These are phyloP conservation scores for Populus hybrid DNA, from an alignment of 441 rosid species.

Conservation along the genomic window DNA sequence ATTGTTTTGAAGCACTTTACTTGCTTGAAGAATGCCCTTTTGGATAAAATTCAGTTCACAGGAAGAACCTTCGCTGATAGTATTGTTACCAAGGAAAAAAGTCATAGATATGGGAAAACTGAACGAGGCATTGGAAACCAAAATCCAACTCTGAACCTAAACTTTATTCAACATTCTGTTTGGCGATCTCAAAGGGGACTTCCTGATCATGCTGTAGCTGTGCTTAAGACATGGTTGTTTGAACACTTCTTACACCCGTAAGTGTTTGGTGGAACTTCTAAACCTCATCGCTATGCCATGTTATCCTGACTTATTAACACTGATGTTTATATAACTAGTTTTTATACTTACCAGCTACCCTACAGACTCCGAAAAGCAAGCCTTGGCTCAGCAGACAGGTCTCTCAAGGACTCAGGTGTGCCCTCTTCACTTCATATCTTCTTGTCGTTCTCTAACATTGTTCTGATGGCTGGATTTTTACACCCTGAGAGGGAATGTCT, in stretches of 20 bases:
- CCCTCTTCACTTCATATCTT: neutral
- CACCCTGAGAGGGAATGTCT: neutral
- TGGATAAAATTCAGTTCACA: slow-evolving; percentile 35
- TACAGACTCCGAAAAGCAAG: slow-evolving; percentile 54
- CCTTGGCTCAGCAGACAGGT: slow-evolving; percentile 58
- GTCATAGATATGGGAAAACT: slow-evolving; percentile 4
- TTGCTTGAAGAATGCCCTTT: slow-evolving; percentile 42
- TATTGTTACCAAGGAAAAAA: neutral
- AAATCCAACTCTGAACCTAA: slow-evolving; percentile 18
- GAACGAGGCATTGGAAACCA: slow-evolving; percentile 18
- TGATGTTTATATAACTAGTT: neutral
- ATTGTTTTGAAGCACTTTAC: slow-evolving; percentile 38
- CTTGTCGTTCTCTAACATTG: neutral
- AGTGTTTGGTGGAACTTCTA: slow-evolving; percentile 14
- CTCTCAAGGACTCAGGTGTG: slow-evolving; percentile 61
- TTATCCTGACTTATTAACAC: neutral
- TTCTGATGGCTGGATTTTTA: too few species aligned
- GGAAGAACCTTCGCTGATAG: slow-evolving; percentile 5
- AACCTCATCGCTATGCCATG: neutral
- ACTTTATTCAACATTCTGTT: slow-evolving; percentile 35
- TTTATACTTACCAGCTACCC: slow-evolving; percentile 48
- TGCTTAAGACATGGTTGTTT: slow-evolving; percentile 57
- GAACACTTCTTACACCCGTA: slow-evolving; percentile 75
- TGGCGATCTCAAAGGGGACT: slow-evolving; percentile 68
- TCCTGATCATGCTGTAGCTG: slow-evolving; percentile 56